Base-by-base conservation (phyloP, 164 flowering plant species). In the Magnolia changhungtana region DNA sequence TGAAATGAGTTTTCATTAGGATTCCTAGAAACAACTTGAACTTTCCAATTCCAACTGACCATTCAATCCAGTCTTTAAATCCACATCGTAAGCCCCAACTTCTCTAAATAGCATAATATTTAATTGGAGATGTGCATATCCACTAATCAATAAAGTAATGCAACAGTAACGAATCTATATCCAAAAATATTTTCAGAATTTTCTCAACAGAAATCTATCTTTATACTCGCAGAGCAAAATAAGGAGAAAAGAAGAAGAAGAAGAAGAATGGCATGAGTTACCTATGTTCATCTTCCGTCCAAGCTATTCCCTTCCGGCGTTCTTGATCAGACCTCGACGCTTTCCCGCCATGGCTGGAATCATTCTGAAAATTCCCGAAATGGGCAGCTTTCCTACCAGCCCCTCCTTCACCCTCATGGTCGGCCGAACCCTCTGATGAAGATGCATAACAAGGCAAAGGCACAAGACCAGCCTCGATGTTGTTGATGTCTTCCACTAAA, bases 221-320 rank as follows among this genome's bases (percentile, higher is more conserved):
- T 3, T 37, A 37, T 72, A 55, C 7, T 21, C 50, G 10, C n/a
- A 50, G 27, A 10, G 8, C 59, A n/a, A 21, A 2, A 55, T 3
- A 37, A 37, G 45, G 45, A 5, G 50, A 1, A 21, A 49, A 52
- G 27, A 67, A 24, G 18, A 20, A 4, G 50, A n/a, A 8, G 55
- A 24, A 1, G 29, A 51, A 50, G 23, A 18, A 27, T 61, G 77
- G 67, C 24, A 51, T 23, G 71, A 82, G 80, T 71, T 82, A 93
- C 98, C 98, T 92, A 87, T 95, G 98, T 73, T 95, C 98, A 71
- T 93, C 98, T 83, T 95, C 98, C 31, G 98, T 93, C 98, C 98
- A 95, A 18, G 98, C 94, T 76, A 91, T 88, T 31, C 98, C 98
- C 74, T 93, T 95, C 0, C 98, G 94, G 1, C 98, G 94, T 80